A percentile compares a stretch with the other conserved stretches of the same genome.
These are phyloP conservation scores for Hypoxylon rickii DNA, from an alignment of 495 filamentous ascomycete species.

Conservation along the genomic window DNA sequence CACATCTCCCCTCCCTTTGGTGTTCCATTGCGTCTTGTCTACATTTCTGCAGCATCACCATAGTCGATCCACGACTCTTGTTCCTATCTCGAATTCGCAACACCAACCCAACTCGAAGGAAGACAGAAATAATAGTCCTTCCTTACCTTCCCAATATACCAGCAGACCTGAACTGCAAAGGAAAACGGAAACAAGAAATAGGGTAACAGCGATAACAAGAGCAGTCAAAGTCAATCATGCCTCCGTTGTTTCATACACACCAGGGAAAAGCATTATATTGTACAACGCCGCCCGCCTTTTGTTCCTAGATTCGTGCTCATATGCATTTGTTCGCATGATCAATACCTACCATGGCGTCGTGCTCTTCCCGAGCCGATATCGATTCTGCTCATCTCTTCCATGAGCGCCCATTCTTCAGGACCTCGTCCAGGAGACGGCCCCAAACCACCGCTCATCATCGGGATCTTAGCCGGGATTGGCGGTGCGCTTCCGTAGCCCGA, in stretches of 20 bases:
- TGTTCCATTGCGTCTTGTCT: too few relatives aligned
- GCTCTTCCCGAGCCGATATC: conserved; percentile 71
- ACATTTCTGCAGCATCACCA: too few relatives aligned
- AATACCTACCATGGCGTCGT: conserved; percentile 40
- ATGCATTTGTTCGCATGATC: conserved; percentile 8
- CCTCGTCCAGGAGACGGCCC: conserved; percentile 37
- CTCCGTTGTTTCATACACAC: conserved; percentile 8
- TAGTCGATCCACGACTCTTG: too few relatives aligned
- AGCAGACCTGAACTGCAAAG: too few relatives aligned
- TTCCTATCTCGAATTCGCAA: not conserved
- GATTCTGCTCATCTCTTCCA: conserved; percentile 80
- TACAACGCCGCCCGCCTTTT: conserved; percentile 26
- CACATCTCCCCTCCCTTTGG: too few relatives aligned
- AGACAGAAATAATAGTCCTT: not conserved
- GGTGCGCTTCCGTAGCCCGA: conserved; percentile 49
- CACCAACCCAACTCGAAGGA: too few relatives aligned
- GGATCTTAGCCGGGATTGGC: conserved; percentile 77
- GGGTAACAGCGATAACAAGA: too few relatives aligned
- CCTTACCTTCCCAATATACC: conserved; percentile 1
- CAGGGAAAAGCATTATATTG: conserved; percentile 12
- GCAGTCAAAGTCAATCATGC: conserved; percentile 1
- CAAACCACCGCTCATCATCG: conserved; percentile 55
- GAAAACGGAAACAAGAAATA: too few relatives aligned
- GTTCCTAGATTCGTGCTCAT: conserved; percentile 17
- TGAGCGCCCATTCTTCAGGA: conserved; percentile 64